Conservation (phyloP, 1,284 basidiomycete genomes). For the Chalciporus sp. region DNA sequence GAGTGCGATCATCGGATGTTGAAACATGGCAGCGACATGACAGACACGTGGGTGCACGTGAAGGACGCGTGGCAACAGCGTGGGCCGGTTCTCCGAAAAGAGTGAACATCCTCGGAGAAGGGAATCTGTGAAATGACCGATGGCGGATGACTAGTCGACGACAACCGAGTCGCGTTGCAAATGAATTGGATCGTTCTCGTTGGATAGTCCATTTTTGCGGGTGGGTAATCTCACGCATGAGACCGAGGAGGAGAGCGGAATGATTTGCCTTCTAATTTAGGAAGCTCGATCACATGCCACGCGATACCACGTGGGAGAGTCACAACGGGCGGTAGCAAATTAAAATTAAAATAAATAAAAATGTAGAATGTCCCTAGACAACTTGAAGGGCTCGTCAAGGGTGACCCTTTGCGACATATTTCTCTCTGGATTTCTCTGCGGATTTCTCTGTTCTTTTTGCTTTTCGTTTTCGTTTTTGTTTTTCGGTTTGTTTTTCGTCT, state of each 20-base stretch:
- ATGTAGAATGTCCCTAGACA: background rate
- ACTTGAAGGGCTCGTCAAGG: background rate
- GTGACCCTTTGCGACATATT: background rate
- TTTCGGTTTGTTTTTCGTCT: background rate
- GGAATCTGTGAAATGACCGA: background rate
- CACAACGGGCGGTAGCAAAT: conserved; percentile 4
- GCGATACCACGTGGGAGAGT: conserved; percentile 30
- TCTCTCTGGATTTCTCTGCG: background rate
- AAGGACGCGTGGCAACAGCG: conserved; percentile 13
- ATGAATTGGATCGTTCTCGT: too few species aligned
- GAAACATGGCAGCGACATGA: too few species aligned
- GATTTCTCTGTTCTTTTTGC: background rate
- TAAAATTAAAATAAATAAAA: conserved; percentile 2
- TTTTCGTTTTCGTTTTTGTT: too few species aligned
- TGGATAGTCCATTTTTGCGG: too few species aligned
- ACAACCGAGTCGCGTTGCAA: too few species aligned
- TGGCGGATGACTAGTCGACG: too few species aligned
- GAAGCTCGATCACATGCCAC: conserved; percentile 22
- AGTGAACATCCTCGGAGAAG: background rate
- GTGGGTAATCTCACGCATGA: background rate
- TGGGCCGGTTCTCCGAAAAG: background rate
- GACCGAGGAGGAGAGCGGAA: background rate
- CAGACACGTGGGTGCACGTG: conserved; percentile 25
- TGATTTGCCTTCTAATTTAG: conserved; percentile 4
- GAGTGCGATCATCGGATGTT: too few species aligned